Evolutionary conservation across 176 grass and related monocot genomes (phyloP).

Genomic region (Oryza longistaminata): DNA sequence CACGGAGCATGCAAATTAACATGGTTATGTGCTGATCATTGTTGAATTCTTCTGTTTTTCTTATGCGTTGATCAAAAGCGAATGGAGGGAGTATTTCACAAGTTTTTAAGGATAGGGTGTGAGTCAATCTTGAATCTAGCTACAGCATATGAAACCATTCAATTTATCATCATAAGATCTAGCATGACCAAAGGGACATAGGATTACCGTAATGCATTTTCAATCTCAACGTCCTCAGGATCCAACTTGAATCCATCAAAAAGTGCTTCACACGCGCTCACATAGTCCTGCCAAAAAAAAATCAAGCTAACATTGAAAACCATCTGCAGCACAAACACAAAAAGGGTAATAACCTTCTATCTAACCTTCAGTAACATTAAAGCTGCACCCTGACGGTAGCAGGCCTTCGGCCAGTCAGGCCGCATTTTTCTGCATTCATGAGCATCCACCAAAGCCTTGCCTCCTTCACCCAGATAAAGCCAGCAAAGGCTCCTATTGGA

Average conservation of each 20-base stretch:
- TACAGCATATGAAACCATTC: too few species aligned
- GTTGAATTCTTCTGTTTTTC: too few species aligned
- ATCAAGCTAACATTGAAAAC: background rate
- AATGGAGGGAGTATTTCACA: too few species aligned
- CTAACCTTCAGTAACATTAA: slow-evolving; percentile 32
- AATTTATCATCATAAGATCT: too few species aligned
- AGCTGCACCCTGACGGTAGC: slow-evolving; percentile 26
- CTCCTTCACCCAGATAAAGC: slow-evolving; percentile 20
- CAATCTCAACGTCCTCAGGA: background rate
- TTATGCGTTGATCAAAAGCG: too few species aligned
- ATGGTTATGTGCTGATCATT: too few species aligned
- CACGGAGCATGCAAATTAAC: too few species aligned
- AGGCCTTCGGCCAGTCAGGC: slow-evolving; percentile 45
- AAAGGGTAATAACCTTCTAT: background rate
- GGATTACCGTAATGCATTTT: slow-evolving; percentile 11
- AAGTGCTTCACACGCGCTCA: slow-evolving; percentile 19
- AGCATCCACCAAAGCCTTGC: slow-evolving; percentile 29
- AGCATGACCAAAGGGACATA: background rate
- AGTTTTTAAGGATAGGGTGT: too few species aligned
- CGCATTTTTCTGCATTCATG: slow-evolving; percentile 27
- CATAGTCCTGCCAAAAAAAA: slow-evolving; percentile 38
- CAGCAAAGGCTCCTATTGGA: slow-evolving; percentile 10
- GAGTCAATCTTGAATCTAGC: too few species aligned
- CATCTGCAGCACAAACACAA: background rate
- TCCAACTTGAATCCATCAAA: slow-evolving; percentile 41